Base-by-base conservation (phyloP, 352 stramenopile species). In the Elongisporangium prolatum region DNA sequence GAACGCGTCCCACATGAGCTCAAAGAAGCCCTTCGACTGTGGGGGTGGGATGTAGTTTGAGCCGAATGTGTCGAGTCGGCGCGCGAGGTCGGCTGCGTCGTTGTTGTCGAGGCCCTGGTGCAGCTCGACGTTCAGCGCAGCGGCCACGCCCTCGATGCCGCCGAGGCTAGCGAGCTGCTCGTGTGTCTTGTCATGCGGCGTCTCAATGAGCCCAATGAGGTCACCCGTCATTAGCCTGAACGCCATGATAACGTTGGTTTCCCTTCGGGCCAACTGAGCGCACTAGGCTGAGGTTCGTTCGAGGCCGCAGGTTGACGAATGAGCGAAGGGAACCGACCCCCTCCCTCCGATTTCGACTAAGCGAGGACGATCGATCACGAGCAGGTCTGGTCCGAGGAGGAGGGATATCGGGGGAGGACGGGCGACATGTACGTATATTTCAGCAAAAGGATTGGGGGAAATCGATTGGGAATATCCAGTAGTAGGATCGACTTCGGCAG, bases 1-100 rank as follows among this genome's bases (percentile, higher is more conserved):
- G 48, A 96, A 87, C n/a, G 88, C 88, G 38, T 96, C 84, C 64
- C 77, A 95, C 69, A 98, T 94, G 48, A 97, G 80, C 69, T 92
- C 81, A 0, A 88, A 38, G 7, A 92, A 54, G 0, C 61, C 52
- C 21, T 82, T 87, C 17, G 81, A 34, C 18, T 64, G 72, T 0
- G 80, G 76, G 10, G 81, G 81, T 5, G 74, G 37, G 28, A 91
- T 75, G 61, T 87, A 91, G 68, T 91, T 91, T 21, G 64, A 72
- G n/a, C 81, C 81, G 57, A 84, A 91, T 0, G 59, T 67, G 11
- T 77, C 71, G 71, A 87, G 71, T 18, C 82, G 82, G 0, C 60
- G 70, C 40, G 74, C 68, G 1, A 89, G 53, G 47, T 88, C 79
- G 0, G 54, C 52, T 0, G 25, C 58, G 44, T 90, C 72, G 55